These are phyloP conservation scores for Colletotrichum truncatum DNA, from an alignment of 2,329 filamentous ascomycete genomes.

Conservation along the genomic window DNA sequence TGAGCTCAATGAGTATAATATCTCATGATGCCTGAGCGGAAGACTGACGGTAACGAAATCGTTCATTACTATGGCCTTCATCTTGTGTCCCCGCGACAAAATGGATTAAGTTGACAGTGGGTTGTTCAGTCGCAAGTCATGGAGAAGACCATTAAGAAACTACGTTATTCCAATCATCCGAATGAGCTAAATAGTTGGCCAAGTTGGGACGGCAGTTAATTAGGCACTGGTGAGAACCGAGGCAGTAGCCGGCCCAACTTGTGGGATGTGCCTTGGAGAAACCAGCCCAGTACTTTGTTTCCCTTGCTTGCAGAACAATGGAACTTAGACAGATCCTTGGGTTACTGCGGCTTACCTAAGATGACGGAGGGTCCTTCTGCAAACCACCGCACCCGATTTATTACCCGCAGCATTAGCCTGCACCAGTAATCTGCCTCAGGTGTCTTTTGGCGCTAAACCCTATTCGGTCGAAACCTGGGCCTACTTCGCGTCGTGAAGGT, in stretches of 20 bases:
- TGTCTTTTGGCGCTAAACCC: conserved; percentile 2
- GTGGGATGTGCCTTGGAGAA: too few relatives aligned
- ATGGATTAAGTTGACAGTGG: too few relatives aligned
- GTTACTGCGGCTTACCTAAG: not conserved
- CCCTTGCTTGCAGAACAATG: too few relatives aligned
- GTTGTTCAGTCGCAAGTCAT: too few relatives aligned
- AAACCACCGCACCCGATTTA: not conserved
- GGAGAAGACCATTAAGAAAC: too few relatives aligned
- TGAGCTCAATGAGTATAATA: not conserved
- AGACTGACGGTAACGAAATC: conserved; percentile 35
- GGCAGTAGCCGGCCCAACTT: not conserved
- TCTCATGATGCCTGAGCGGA: not conserved
- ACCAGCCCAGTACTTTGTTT: too few relatives aligned
- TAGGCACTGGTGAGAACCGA: not conserved
- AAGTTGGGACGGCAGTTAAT: too few relatives aligned
- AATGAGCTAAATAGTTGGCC: too few relatives aligned
- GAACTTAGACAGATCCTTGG: too few relatives aligned
- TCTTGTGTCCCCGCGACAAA: conserved; percentile 15
- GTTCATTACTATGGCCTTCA: conserved; percentile 41
- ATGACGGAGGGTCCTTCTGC: not conserved
- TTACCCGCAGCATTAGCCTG: conserved; percentile 10
- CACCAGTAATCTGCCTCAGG: not conserved
- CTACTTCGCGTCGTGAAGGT: conserved; percentile 2
- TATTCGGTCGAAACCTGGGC: not conserved
- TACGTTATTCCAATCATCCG: too few relatives aligned